Conservation (phyloP, 1,284 basidiomycete species). For the Apiotrichum porosum region DNA sequence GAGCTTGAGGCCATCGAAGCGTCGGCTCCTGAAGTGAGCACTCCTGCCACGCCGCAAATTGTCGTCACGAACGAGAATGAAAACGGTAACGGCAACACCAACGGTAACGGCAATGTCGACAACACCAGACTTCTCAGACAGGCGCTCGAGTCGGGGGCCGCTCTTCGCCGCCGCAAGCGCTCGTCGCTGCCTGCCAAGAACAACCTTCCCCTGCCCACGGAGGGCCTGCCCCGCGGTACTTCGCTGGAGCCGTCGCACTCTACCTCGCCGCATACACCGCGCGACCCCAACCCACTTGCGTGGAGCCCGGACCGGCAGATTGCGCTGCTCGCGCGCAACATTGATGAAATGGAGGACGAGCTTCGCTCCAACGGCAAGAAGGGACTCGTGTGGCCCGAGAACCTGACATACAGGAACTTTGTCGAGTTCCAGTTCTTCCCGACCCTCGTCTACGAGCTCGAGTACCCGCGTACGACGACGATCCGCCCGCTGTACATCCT, state of each 20-base stretch:
- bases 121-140: not conserved
- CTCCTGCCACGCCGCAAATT: constrained; percentile 56
- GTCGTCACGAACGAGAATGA: not conserved
- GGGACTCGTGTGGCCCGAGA: constrained; percentile 73
- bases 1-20: constrained; percentile 38
- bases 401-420: constrained; percentile 79
- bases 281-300: constrained; percentile 56
- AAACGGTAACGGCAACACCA: not conserved
- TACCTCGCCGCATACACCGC: constrained; percentile 44
- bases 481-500: constrained; percentile 88
- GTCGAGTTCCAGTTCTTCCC: constrained; percentile 84
- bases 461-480: constrained; percentile 85
- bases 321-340: constrained; percentile 66
- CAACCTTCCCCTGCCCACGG: constrained; percentile 29
- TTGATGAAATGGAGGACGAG: constrained; percentile 71
- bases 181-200: constrained; percentile 25
- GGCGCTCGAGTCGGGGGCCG: not conserved
- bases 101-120: not conserved
- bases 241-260: constrained; percentile 44
- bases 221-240: constrained; percentile 40
- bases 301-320: constrained; percentile 69
- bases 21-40: constrained; percentile 25
- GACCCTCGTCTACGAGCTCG: constrained; percentile 91
- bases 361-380: constrained; percentile 62
- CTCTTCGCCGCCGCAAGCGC: not conserved